Base-by-base conservation (phyloP, 2,329 filamentous ascomycete genomes). In the Phialophora expanda region DNA sequence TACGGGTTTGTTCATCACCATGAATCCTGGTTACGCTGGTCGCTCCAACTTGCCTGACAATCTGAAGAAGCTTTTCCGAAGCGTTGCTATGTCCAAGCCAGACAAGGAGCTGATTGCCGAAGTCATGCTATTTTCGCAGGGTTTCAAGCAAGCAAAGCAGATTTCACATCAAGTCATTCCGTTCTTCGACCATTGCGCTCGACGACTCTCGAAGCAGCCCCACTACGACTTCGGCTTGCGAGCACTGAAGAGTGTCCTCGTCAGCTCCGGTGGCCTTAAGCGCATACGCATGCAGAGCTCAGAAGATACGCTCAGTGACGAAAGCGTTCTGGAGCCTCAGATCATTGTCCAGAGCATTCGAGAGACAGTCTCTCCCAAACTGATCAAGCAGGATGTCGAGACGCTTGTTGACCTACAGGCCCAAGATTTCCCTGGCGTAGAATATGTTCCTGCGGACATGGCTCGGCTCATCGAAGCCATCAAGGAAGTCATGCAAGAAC, bases 101-200 rank as follows among this genome's bases (percentile, higher is more conserved):
- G 96, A 99, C 83, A 99, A 99, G 80, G 96, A 99, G 79, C 90
- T 99, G 65, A 99, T 99, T 79, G 93, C 95, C 41, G 95, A 99
- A 82, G 95, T 99, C 74, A 99, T 99, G 96, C 87, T 99, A 41
- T 99, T 97, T 84, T 99, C 96, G 0, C 95, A 99, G 78, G 95
- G 95, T 75, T 99, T 99, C 84, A 96, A 92, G 74, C 92, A 97
- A 78, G 95, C 95, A 41, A 99, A 98, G 80, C 84, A 89, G 66
- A 84, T 99, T 4, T 97, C 95, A 1, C 95, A 94, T 76, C 93
- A 98, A 73, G 96, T 94, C 0, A 95, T 99, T 26, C 96, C 95
- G 0, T 99, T 99, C 85, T 99, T 99, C 79, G 95, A 99, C 75
- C 89, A 90, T 74, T 99, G 96, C 77, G 84, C 91, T 7, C 84